These are phyloP conservation scores for Scleromitrula shiraiana DNA, from an alignment of 2,329 filamentous ascomycete species.

Conservation along the genomic window DNA sequence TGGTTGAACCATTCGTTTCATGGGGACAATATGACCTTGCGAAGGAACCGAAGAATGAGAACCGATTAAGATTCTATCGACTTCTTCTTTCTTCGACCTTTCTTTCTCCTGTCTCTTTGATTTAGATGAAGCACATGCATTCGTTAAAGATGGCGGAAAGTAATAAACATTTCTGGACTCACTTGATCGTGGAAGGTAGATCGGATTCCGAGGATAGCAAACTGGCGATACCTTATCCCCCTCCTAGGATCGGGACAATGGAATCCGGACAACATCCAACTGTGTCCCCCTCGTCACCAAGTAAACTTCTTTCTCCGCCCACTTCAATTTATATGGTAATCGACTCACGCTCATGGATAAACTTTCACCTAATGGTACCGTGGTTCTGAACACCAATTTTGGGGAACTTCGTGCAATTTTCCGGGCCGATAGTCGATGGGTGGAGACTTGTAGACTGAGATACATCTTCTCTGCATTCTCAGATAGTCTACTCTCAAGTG, in stretches of 20 bases:
- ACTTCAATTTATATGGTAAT: not conserved
- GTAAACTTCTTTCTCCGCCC: not conserved
- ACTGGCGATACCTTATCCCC: not conserved
- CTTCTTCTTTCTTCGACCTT: slow-evolving; percentile 1
- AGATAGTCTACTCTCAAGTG: not conserved
- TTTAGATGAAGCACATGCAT: no score
- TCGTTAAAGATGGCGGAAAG: not conserved
- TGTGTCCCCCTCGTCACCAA: not conserved
- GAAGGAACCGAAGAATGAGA: slow-evolving; percentile 1
- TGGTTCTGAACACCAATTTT: not conserved
- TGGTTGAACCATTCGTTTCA: not conserved
- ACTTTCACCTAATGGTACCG: not conserved
- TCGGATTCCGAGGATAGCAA: not conserved
- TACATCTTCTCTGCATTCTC: not conserved
- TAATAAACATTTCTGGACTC: slow-evolving; percentile 4
- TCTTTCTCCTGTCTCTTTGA: not conserved
- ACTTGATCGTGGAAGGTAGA: not conserved
- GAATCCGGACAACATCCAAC: not conserved
- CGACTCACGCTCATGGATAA: not conserved
- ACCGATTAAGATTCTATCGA: not conserved
- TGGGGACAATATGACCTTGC: not conserved
- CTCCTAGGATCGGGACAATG: not conserved
- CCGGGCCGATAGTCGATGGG: not conserved
- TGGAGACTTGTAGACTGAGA: not conserved
- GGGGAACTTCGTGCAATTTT: not conserved